Conservation (phyloP, 495 filamentous ascomycete genomes). For the Penicillium steckii region DNA sequence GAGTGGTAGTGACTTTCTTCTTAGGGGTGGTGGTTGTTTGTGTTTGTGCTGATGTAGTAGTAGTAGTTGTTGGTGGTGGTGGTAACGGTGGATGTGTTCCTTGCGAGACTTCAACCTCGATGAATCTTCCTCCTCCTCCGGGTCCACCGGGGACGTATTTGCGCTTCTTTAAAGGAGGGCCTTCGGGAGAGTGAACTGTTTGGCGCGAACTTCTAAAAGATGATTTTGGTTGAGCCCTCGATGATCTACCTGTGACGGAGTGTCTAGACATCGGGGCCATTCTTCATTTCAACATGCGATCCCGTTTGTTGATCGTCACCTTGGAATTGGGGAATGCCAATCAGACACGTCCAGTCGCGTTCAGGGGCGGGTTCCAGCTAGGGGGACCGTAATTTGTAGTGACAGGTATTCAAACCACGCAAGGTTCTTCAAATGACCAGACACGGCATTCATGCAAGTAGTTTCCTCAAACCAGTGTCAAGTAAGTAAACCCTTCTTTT, state of each 20-base stretch:
- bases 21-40: no score
- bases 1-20: background rate
- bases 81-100: constrained; percentile 25
- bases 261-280: constrained; percentile 26
- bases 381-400: background rate
- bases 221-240: constrained; percentile 33
- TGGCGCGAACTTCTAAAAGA: constrained; percentile 34
- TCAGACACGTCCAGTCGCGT: constrained; percentile 22
- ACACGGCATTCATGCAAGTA: no score
- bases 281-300: constrained; percentile 8
- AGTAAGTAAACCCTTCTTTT: no score
- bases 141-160: constrained; percentile 76
- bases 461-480: no score
- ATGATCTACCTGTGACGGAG: constrained; percentile 31
- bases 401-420: background rate
- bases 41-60: no score
- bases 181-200: constrained; percentile 39
- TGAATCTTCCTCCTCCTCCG: constrained; percentile 75
- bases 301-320: constrained; percentile 14
- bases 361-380: constrained; percentile 7
- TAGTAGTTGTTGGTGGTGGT: background rate
- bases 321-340: constrained; percentile 17
- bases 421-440: background rate
- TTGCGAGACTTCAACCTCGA: constrained; percentile 57
- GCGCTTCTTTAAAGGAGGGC: constrained; percentile 50